Conservation (phyloP, 2,329 filamentous ascomycete species). For the Rhinocladiella similis region DNA sequence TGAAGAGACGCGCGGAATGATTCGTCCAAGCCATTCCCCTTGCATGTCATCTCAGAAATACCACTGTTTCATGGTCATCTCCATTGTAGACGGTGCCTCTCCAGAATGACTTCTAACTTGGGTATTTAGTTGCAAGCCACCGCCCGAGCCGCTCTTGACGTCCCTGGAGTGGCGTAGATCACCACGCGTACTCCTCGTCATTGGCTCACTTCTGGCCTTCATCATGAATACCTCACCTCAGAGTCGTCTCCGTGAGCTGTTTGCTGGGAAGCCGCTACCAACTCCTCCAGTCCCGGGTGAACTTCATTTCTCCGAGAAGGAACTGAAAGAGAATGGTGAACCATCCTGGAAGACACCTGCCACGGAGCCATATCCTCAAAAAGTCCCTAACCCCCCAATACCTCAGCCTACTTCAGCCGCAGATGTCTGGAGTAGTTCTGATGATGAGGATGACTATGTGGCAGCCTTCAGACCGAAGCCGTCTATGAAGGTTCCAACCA, state of each 20-base stretch:
- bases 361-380: slow-evolving; percentile 11
- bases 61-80: no score
- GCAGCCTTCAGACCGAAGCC: slow-evolving; percentile 19
- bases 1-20: no score
- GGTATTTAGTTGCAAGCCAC: no score
- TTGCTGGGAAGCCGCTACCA: slow-evolving; percentile 14
- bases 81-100: no score
- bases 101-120: no score
- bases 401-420: background rate
- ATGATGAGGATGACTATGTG: slow-evolving; percentile 30
- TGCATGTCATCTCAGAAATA: no score
- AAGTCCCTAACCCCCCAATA: slow-evolving; percentile 6
- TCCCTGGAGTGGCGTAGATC: no score
- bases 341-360: slow-evolving; percentile 11
- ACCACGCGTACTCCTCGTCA: background rate
- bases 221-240: slow-evolving; percentile 22
- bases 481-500: slow-evolving; percentile 15
- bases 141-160: background rate
- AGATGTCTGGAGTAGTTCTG: slow-evolving; percentile 17
- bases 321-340: slow-evolving; percentile 15
- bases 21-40: no score
- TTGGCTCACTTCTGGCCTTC: background rate
- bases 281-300: slow-evolving; percentile 8
- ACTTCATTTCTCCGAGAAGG: slow-evolving; percentile 20
- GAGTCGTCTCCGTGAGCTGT: slow-evolving; percentile 21